Conservation (phyloP, 1,139 yeast species). For the Candida tetrigidarum region DNA sequence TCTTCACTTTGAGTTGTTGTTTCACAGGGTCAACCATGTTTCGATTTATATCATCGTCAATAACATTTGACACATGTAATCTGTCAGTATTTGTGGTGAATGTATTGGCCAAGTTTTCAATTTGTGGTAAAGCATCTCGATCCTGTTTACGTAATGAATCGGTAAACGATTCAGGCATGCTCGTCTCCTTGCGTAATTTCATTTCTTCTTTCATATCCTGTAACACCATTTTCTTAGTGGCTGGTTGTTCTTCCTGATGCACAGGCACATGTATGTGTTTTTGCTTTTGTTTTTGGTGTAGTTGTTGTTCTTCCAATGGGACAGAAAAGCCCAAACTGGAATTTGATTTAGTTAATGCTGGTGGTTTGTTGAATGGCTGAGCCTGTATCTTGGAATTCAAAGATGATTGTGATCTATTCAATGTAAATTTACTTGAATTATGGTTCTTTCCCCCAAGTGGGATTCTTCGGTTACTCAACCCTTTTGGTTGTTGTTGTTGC, state of each 20-base stretch:
- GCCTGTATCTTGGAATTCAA: slow-evolving; percentile 16
- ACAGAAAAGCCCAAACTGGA: slow-evolving; percentile 44
- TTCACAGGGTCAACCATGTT: slow-evolving; percentile 40
- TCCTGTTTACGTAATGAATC: slow-evolving; percentile 15
- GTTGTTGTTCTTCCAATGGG: slow-evolving; percentile 12
- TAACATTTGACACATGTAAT: slow-evolving; percentile 28
- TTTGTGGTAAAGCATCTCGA: slow-evolving; percentile 5
- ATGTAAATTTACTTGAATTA: slow-evolving; percentile 33
- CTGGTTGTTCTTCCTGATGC: slow-evolving; percentile 2
- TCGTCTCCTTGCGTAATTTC: background rate
- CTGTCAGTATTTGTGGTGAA: slow-evolving; percentile 23
- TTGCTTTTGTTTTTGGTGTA: slow-evolving; percentile 5
- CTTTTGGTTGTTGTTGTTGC: slow-evolving; percentile 8
- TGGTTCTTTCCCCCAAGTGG: slow-evolving; percentile 57
- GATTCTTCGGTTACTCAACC: slow-evolving; percentile 27
- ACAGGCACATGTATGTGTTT: slow-evolving; percentile 9
- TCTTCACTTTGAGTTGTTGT: background rate
- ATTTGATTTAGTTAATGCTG: slow-evolving; percentile 38
- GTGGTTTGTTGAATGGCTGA: slow-evolving; percentile 18
- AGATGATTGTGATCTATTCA: slow-evolving; percentile 40
- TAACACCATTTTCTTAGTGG: slow-evolving; percentile 3
- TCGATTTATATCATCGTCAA: slow-evolving; percentile 19
- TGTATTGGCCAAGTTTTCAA: slow-evolving; percentile 19
- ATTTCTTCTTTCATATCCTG: slow-evolving; percentile 1
- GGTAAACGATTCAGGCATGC: slow-evolving; percentile 7